Evolutionary conservation across 208 protist genomes (phyloP).

Genomic region (Trichomonas tenax): DNA sequence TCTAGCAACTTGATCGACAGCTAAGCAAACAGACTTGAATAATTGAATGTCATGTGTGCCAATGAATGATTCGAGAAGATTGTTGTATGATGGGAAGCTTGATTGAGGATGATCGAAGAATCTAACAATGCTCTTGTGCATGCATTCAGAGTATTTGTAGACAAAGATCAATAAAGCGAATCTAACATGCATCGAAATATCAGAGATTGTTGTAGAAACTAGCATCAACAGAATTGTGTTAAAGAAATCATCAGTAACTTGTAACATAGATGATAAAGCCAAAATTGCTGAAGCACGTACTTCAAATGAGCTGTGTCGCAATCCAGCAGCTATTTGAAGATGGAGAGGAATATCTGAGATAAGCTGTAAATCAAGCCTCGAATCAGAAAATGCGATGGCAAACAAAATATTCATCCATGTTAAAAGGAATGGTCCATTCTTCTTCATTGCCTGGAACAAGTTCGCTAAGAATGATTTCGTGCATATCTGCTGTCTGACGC

Average conservation of each 20-base stretch:
- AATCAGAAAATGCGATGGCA: background rate
- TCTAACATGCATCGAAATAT: background rate
- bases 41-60: background rate
- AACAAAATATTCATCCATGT: background rate
- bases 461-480: background rate
- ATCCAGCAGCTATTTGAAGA: background rate
- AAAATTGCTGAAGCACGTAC: background rate
- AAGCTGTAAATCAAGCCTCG: background rate
- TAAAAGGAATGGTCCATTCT: background rate
- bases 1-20: background rate
- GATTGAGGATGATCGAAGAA: background rate
- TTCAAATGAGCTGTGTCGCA: background rate
- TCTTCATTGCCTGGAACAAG: background rate
- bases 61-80: background rate
- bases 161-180: background rate
- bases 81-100: background rate
- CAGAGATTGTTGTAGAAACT: background rate
- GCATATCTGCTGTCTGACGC: background rate
- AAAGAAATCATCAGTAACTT: background rate
- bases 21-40: background rate
- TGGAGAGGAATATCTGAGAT: background rate
- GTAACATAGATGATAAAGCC: background rate
- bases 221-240: background rate
- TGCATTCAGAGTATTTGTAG: background rate
- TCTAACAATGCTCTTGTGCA: background rate